Conservation (phyloP, 352 stramenopile species). For the Phytophthora lateralis region DNA sequence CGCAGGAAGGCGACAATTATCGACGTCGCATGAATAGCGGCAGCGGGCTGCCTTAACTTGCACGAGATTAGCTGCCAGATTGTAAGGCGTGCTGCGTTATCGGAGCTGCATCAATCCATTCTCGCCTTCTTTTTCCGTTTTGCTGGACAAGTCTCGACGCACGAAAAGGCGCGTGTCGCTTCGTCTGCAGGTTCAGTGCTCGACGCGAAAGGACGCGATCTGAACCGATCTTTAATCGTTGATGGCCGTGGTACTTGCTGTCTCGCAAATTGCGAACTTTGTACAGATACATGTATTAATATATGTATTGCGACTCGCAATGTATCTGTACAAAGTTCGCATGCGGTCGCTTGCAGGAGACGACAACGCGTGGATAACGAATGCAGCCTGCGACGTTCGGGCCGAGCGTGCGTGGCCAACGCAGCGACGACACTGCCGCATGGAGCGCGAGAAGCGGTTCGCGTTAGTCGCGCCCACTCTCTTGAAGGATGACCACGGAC, state of each 20-base stretch:
- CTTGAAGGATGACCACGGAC: conserved; percentile 11
- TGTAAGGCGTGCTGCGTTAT: not conserved
- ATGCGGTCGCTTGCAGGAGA: conserved; percentile 8
- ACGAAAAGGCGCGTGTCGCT: not conserved
- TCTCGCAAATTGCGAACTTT: too few relatives aligned
- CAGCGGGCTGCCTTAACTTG: not conserved
- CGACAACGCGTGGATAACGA: conserved; percentile 25
- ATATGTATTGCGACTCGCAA: too few relatives aligned
- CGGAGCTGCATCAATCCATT: not conserved
- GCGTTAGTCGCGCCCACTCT: conserved; percentile 21
- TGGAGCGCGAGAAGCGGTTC: conserved; percentile 19
- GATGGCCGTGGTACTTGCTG: not conserved
- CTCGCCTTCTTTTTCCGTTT: not conserved
- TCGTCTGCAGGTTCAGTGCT: conserved; percentile 14
- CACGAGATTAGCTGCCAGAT: not conserved
- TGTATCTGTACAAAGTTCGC: too few relatives aligned
- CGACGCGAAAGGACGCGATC: conserved; percentile 15
- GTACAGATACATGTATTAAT: too few relatives aligned
- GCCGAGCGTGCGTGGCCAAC: conserved; percentile 1
- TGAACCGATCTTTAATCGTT: conserved; percentile 14
- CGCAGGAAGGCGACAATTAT: not conserved
- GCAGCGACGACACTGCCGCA: conserved; percentile 15
- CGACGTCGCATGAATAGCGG: not conserved
- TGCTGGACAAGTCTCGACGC: not conserved
- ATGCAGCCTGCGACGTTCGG: conserved; percentile 18